Evolutionary conservation across 257 asterid genomes (phyloP), one percentile per base, ranked within the genome.

Genomic region (Nyctanthes arbortristis): DNA sequence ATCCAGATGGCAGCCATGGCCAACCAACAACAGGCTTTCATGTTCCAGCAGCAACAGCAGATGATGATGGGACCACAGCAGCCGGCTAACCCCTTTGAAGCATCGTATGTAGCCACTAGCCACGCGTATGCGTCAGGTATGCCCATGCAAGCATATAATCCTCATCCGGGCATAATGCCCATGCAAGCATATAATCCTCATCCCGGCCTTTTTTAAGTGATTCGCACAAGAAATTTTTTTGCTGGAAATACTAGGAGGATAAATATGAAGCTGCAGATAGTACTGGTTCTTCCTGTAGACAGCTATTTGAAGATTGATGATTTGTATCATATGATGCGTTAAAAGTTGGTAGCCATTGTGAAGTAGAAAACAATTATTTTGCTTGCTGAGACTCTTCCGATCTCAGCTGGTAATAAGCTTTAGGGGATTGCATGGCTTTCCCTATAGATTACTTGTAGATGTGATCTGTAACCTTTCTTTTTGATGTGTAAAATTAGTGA

Each of bases 1-100:
- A 89, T 88, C 28, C 96, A 92, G 79, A 88, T 90, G 92, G 90
- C 84, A 3, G 79, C 84, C 57, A 82, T 89, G 91, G 78, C 78
- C 24, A 83, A 84, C 78, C 97, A 83, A 65, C 99, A 86, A 47
- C 90, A 79, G 25, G 77, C 84, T 2, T 85, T 75, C 72, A 72
- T 70, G 86, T 82, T 72, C 49, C 87, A 79, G 14, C 88, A 83
- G 60, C 84, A 80, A 13, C 80, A 71, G 27, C 81, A 73, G 82
- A 79, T 74, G 88, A 74, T 82, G 79, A 63, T 60, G 78, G 69
- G 69, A 45, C 72, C 75, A 16, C 83, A 75, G 47, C 85, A 57
- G 45, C 37, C 70, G 0, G 67, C 60, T 3, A 79, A 82, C 63
- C 87, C 87, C 35, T 82, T 79, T 12, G 84, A 75, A 61, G 67